These are phyloP conservation scores for Eremothecium sinecaudum DNA, from an alignment of 1,139 yeast genomes.

Conservation along the genomic window DNA sequence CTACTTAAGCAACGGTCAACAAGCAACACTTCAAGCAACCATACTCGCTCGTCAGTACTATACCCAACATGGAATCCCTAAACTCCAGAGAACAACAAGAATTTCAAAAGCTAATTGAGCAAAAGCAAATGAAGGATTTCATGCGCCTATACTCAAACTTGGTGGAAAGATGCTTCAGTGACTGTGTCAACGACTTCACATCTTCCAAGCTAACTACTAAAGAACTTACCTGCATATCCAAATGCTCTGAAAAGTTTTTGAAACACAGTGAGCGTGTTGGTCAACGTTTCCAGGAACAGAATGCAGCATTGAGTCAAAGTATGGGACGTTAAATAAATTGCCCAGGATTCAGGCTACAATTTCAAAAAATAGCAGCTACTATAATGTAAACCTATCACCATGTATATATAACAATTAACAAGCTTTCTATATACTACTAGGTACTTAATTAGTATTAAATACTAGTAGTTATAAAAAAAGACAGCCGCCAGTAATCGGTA, in stretches of 20 bases:
- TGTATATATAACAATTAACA: no score
- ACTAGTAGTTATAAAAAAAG: no score
- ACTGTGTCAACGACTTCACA: conserved; percentile 97
- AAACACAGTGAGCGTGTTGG: conserved; percentile 98
- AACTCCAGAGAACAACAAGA: conserved; percentile 94
- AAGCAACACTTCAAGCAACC: not conserved
- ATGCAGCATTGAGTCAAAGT: conserved; percentile 46
- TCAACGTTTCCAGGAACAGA: conserved; percentile 97
- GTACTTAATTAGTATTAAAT: conserved; percentile 1
- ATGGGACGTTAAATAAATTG: conserved; percentile 32
- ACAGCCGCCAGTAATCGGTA: conserved; percentile 29
- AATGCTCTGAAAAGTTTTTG: conserved; percentile 94
- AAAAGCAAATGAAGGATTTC: conserved; percentile 97
- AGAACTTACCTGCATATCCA: conserved; percentile 77
- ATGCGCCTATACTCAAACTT: conserved; percentile 91
- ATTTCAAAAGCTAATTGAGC: conserved; percentile 89
- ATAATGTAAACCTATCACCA: no score
- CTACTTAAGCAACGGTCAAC: not conserved
- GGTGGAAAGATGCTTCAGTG: conserved; percentile 93
- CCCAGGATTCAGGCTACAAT: no score
- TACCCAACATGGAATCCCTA: conserved; percentile 55
- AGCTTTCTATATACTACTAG: conserved; percentile 1
- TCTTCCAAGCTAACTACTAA: conserved; percentile 75
- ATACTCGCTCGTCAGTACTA: no score
- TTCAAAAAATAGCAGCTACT: no score